Conservation (phyloP, 257 asterid genomes). For the Ocimum tenuiflorum region DNA sequence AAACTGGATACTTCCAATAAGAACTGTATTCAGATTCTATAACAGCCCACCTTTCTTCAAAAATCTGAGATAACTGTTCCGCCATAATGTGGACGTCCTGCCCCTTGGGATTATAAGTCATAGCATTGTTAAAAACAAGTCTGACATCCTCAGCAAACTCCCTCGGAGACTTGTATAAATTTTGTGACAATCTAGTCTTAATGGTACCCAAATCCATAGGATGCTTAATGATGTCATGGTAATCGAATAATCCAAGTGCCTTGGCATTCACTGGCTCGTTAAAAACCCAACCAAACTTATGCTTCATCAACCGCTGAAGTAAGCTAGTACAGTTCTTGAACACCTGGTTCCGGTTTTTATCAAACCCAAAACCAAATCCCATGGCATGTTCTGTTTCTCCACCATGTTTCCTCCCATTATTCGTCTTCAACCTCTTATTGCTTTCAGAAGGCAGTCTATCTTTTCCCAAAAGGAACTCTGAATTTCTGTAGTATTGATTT, state of each 20-base stretch:
- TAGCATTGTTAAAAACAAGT: conserved; percentile 73
- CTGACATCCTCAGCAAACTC: conserved; percentile 79
- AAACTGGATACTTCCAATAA: conserved; percentile 44
- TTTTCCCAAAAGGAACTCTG: conserved; percentile 74
- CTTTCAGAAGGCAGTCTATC: conserved; percentile 72
- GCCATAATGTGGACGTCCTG: conserved; percentile 84
- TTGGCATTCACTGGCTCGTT: conserved; percentile 64
- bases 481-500: conserved; percentile 55
- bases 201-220: conserved; percentile 91
- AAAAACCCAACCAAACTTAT: conserved; percentile 74
- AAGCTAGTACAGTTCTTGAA: conserved; percentile 55
- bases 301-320: conserved; percentile 75
- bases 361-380: conserved; percentile 32
- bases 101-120: conserved; percentile 74
- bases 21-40: conserved; percentile 53
- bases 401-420: conserved; percentile 42
- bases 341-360: conserved; percentile 36
- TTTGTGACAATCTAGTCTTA: conserved; percentile 48
- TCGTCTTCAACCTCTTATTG: conserved; percentile 51
- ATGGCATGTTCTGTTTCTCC: conserved; percentile 24
- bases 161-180: conserved; percentile 55
- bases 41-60: conserved; percentile 67
- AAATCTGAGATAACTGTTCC: conserved; percentile 45
- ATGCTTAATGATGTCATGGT: conserved; percentile 55
- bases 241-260: conserved; percentile 55